These are phyloP conservation scores for Lachnellula occidentalis DNA, from an alignment of 2,329 filamentous ascomycete genomes.

Conservation along the genomic window DNA sequence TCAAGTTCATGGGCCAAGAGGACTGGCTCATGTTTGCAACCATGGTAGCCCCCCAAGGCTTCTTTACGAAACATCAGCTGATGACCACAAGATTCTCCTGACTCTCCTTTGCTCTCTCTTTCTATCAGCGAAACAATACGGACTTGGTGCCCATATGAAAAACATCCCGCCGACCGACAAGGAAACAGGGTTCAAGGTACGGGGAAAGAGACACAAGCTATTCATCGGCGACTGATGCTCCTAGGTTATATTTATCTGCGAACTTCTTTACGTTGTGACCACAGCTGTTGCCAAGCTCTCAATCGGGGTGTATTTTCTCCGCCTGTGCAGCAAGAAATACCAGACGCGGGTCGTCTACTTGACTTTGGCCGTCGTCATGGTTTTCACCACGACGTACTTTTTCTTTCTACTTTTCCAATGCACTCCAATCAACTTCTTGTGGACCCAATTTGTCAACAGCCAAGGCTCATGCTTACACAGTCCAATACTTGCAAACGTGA, in stretches of 20 bases:
- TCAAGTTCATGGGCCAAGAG: slow-evolving; percentile 28
- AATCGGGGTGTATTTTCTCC: slow-evolving; percentile 27
- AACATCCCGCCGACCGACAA: slow-evolving; percentile 18
- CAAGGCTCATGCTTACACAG: slow-evolving; percentile 30
- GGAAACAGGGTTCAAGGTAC: slow-evolving; percentile 23
- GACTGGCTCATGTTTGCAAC: slow-evolving; percentile 29
- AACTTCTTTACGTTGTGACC: slow-evolving; percentile 28
- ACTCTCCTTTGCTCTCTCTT: slow-evolving; percentile 24
- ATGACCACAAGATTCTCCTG: slow-evolving; percentile 19
- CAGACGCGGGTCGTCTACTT: slow-evolving; percentile 22
- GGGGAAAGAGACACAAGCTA: background rate
- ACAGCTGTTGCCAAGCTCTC: slow-evolving; percentile 27
- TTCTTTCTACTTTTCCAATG: slow-evolving; percentile 29
- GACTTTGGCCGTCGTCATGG: slow-evolving; percentile 18
- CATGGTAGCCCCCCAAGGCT: slow-evolving; percentile 14
- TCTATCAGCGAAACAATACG: slow-evolving; percentile 19
- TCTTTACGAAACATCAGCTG: background rate
- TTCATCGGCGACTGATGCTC: background rate
- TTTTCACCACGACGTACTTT: slow-evolving; percentile 27
- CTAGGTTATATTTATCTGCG: slow-evolving; percentile 26
- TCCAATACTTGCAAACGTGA: slow-evolving; percentile 19
- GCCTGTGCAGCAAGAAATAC: slow-evolving; percentile 24
- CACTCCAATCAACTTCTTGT: slow-evolving; percentile 31
- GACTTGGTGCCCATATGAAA: slow-evolving; percentile 27
- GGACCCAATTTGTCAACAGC: slow-evolving; percentile 30